Conservation (phyloP, 768 basidiomycete species). For the Dentipellis sp. region DNA sequence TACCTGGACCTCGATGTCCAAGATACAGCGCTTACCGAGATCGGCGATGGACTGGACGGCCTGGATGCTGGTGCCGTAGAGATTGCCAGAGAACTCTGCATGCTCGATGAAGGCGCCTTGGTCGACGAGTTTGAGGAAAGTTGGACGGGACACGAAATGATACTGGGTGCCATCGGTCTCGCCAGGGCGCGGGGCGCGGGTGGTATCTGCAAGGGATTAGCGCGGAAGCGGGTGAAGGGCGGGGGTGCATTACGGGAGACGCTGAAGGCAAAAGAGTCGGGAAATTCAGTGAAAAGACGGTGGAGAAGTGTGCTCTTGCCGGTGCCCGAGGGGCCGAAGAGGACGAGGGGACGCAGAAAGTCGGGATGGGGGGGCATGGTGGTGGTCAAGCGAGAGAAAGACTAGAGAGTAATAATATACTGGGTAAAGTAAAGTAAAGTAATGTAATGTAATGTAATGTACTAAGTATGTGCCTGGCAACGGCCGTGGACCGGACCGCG, state of each 20-base stretch:
- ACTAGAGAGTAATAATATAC: too few relatives aligned
- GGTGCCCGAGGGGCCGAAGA: slow-evolving; percentile 89
- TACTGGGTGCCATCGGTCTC: slow-evolving; percentile 81
- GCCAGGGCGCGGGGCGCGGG: slow-evolving; percentile 72
- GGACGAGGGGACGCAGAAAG: slow-evolving; percentile 67
- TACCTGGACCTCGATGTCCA: slow-evolving; percentile 96
- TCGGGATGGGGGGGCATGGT: slow-evolving; percentile 24
- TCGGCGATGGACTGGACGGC: slow-evolving; percentile 62
- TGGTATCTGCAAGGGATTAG: slow-evolving; percentile 59
- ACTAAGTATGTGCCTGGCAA: not conserved
- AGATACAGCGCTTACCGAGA: slow-evolving; percentile 73
- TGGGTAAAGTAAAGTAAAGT: too few relatives aligned
- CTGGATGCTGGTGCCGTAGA: slow-evolving; percentile 84
- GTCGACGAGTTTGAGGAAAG: slow-evolving; percentile 60
- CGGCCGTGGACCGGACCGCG: not conserved
- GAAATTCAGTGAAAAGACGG: slow-evolving; percentile 71
- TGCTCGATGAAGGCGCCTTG: slow-evolving; percentile 85
- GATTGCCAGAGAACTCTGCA: slow-evolving; percentile 87
- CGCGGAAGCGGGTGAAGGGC: slow-evolving; percentile 1
- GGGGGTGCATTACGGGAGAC: slow-evolving; percentile 61
- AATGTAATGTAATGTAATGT: too few relatives aligned
- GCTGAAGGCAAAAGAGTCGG: slow-evolving; percentile 85
- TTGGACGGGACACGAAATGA: slow-evolving; percentile 68
- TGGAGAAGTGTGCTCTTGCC: slow-evolving; percentile 89
- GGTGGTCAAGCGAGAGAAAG: too few relatives aligned